Evolutionary conservation across 805 yeast species (phyloP).

Genomic region (Yarrowia deformans): DNA sequence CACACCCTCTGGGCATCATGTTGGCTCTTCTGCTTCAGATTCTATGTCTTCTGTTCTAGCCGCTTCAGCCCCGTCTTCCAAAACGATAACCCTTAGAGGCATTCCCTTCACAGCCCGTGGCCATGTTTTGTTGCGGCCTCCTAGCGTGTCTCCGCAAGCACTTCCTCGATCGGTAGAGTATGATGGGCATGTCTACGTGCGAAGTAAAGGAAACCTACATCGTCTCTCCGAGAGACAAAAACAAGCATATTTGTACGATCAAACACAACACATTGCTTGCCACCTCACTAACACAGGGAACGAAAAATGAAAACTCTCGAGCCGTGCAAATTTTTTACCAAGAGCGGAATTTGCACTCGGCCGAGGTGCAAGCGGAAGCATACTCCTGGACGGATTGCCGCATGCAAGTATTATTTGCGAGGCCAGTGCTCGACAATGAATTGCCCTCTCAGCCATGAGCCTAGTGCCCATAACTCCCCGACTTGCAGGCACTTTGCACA

Average conservation of each 20-base stretch:
- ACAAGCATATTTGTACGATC: constrained; percentile 37
- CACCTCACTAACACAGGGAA: constrained; percentile 22
- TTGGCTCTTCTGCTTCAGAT: too few relatives aligned
- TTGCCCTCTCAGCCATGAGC: constrained; percentile 26
- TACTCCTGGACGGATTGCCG: constrained; percentile 9
- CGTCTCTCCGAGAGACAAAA: constrained; percentile 35
- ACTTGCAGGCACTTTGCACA: constrained; percentile 25
- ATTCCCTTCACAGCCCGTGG: constrained; percentile 29
- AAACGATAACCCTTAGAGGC: constrained; percentile 12
- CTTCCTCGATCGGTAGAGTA: constrained; percentile 28
- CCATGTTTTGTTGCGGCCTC: constrained; percentile 35
- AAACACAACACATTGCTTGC: neutral
- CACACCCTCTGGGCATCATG: too few relatives aligned
- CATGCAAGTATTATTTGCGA: constrained; percentile 26
- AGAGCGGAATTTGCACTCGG: constrained; percentile 19
- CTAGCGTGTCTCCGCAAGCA: constrained; percentile 18
- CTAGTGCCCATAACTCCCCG: constrained; percentile 14
- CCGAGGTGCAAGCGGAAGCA: constrained; percentile 21
- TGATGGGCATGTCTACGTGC: constrained; percentile 29
- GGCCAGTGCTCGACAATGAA: constrained; percentile 1
- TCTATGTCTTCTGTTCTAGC: neutral
- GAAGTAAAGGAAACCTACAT: constrained; percentile 34
- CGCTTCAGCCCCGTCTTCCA: neutral
- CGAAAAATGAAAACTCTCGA: constrained; percentile 1
- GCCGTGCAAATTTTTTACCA: constrained; percentile 27